These are phyloP conservation scores for Isoetes taiwanensis DNA, from an alignment of 75 land plant species.

Conservation along the genomic window DNA sequence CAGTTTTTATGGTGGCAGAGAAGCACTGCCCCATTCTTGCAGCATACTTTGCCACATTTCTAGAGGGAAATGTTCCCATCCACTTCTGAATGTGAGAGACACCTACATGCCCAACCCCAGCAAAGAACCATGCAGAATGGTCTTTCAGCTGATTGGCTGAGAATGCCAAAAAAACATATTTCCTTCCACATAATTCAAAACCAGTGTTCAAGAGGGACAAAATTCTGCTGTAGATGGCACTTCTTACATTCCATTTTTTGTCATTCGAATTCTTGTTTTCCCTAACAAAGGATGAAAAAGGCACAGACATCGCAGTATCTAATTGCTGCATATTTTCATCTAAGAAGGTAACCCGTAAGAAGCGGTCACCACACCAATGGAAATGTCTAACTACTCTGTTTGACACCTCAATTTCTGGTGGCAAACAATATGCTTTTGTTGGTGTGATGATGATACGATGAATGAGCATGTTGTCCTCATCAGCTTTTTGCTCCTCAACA, in stretches of 20 bases:
- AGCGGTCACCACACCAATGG: slow-evolving; percentile 41
- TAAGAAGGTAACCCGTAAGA: slow-evolving; percentile 58
- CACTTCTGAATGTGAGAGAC: slow-evolving; percentile 34
- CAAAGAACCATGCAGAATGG: slow-evolving; percentile 87
- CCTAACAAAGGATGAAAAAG: too few species aligned
- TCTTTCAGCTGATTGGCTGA: slow-evolving; percentile 81
- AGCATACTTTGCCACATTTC: slow-evolving; percentile 79
- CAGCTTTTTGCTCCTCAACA: slow-evolving; percentile 35
- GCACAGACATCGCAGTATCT: too few species aligned
- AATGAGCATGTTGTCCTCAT: slow-evolving; percentile 31
- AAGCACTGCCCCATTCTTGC: slow-evolving; percentile 96
- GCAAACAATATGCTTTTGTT: slow-evolving; percentile 70
- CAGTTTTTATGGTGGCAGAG: slow-evolving; percentile 67
- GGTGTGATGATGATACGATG: slow-evolving; percentile 75
- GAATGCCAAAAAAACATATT: slow-evolving; percentile 69
- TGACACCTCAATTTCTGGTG: slow-evolving; percentile 73
- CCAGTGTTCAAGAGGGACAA: slow-evolving; percentile 29
- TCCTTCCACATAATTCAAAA: slow-evolving; percentile 42
- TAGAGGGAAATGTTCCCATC: slow-evolving; percentile 65
- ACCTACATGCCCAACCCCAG: slow-evolving; percentile 23
- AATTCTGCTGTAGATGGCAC: slow-evolving; percentile 23
- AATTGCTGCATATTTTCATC: slow-evolving; percentile 62
- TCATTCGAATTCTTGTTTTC: too few species aligned
- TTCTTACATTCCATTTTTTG: too few species aligned
- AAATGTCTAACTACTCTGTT: slow-evolving; percentile 68